Conservation (phyloP, 2,329 filamentous ascomycete species). For the Aspergillus fumigatiaffinis region DNA sequence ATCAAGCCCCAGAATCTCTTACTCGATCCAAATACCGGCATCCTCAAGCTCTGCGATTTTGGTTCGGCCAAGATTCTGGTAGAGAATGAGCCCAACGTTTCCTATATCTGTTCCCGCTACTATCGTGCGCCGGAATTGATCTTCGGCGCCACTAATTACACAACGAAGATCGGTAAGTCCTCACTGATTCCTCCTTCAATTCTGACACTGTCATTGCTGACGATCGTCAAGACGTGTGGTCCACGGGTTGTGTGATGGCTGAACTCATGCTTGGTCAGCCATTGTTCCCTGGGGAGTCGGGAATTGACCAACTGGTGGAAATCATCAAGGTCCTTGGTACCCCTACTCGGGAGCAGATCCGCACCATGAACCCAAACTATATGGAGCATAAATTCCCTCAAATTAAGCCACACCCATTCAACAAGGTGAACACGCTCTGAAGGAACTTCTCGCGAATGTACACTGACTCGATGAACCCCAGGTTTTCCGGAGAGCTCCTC, state of each 20-base stretch:
- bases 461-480: conserved; percentile 30
- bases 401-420: conserved; percentile 99
- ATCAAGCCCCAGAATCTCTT: conserved; percentile 99
- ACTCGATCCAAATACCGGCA: conserved; percentile 82
- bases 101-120: conserved; percentile 98
- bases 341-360: conserved; percentile 94
- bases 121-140: conserved; percentile 97
- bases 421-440: conserved; percentile 58
- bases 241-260: conserved; percentile 98
- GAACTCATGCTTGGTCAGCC: conserved; percentile 98
- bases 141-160: conserved; percentile 98
- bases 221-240: conserved; percentile 79
- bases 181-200: not conserved
- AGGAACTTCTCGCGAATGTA: not conserved
- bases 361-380: conserved; percentile 99
- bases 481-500: conserved; percentile 95
- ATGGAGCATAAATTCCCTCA: conserved; percentile 99
- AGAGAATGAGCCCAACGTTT: conserved; percentile 98
- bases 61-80: conserved; percentile 98
- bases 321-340: conserved; percentile 99
- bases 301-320: conserved; percentile 96
- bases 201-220: conserved; percentile 9
- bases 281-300: conserved; percentile 95
- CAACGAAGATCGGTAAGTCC: conserved; percentile 89
- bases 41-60: conserved; percentile 97